phyloP scores from a whole-genome alignment of 164 flowering plant genomes.

The Euptelea pleiosperma region DNA sequence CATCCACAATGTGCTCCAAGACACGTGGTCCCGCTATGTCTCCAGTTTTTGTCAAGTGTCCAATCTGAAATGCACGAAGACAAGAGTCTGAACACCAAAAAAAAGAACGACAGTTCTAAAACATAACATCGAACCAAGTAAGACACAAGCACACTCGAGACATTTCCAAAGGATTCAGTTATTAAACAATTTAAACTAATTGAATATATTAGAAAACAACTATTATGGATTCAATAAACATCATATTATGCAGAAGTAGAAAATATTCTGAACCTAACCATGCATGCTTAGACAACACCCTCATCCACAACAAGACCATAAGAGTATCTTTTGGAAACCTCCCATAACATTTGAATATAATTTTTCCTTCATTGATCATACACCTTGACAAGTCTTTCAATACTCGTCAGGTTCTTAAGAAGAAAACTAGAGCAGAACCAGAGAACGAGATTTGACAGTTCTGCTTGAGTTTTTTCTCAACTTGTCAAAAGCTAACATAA shows the following conservation, averaged over 20 bases:
- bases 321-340: no score
- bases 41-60: slow-evolving; percentile 93
- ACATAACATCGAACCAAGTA: background rate
- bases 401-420: no score
- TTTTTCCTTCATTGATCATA: no score
- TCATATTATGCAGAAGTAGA: background rate
- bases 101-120: background rate
- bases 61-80: slow-evolving; percentile 51
- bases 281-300: no score
- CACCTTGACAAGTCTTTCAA: no score
- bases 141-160: background rate
- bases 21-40: slow-evolving; percentile 97
- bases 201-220: background rate
- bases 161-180: background rate
- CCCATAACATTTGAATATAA: no score
- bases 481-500: no score
- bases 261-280: background rate
- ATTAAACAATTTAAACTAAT: no score
- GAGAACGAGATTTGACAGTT: no score
- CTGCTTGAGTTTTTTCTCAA: no score
- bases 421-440: no score
- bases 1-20: slow-evolving; percentile 97
- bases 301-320: no score
- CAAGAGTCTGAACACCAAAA: slow-evolving; percentile 4
- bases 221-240: background rate